Percentiles rank a stretch among this genome's conserved stretches.
phyloP scores from a whole-genome alignment of 2,329 filamentous ascomycete species.

The Clarireedia hainanense region DNA sequence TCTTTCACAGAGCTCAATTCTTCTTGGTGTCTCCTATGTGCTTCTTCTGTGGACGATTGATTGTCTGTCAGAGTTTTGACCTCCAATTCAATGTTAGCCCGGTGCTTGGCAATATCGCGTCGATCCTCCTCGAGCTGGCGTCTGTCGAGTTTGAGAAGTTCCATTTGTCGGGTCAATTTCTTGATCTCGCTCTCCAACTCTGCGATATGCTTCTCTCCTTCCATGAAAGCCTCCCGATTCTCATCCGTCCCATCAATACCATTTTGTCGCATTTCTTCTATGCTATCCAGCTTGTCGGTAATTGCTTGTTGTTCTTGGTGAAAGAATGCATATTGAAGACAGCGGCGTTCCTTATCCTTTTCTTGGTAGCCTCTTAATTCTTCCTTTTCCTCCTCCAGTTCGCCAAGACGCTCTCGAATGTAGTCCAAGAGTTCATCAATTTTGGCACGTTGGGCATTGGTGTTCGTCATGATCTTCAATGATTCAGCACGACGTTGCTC shows the following conservation, averaged over 20 bases:
- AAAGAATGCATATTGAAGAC: conserved; percentile 91
- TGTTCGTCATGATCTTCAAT: conserved; percentile 94
- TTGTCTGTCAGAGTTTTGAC: conserved; percentile 77
- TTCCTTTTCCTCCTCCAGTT: conserved; percentile 95
- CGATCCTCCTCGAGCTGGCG: conserved; percentile 84
- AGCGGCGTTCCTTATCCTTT: conserved; percentile 85
- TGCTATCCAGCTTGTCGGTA: conserved; percentile 66
- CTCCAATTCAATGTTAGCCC: conserved; percentile 80
- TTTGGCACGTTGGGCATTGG: conserved; percentile 86
- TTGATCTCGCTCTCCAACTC: conserved; percentile 73
- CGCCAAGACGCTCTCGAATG: conserved; percentile 80
- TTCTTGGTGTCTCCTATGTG: conserved; percentile 60
- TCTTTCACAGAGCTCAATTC: conserved; percentile 65
- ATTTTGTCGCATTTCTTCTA: conserved; percentile 74
- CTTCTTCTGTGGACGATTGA: conserved; percentile 68
- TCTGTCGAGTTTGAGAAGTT: conserved; percentile 77
- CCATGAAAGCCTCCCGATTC: conserved; percentile 66
- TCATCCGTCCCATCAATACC: conserved; percentile 80
- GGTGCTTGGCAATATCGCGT: conserved; percentile 67
- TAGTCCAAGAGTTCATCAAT: conserved; percentile 89
- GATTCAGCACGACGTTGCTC: conserved; percentile 87
- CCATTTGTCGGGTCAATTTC: conserved; percentile 72
- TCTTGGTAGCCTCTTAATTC: conserved; percentile 91
- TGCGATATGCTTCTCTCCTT: conserved; percentile 72
- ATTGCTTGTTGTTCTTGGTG: conserved; percentile 80